Evolutionary conservation across 306 rosid genomes (phyloP), one percentile per base, ranked within the genome.

Genomic region (Trifolium repens): DNA sequence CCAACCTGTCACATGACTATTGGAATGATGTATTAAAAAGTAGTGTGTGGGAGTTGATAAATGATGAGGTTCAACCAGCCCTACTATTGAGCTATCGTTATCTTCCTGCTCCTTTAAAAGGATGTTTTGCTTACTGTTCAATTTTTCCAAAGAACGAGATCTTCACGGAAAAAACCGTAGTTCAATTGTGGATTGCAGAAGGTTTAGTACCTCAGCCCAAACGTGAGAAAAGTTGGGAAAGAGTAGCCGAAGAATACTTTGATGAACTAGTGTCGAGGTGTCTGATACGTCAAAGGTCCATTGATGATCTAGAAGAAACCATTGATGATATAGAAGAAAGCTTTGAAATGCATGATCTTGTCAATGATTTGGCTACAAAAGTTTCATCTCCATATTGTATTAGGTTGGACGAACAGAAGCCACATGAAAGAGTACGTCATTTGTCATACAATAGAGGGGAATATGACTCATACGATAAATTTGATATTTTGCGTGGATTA

Each of bases 91-190:
- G 72, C 17, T 67, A 67, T 7, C 55, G 5, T 13, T 67, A 22
- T 43, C 72, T 67, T 43, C 37, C 72, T 0, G 39, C 55, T 67
- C 19, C 39, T 22, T 82, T 73, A 46, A 67, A 77, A 55, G 10
- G 69, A 16, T 77, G 74, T 8, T 67, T 77, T 55, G 58, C 80
- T 3, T 43, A 68, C 30, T 61, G 67, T 32, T 61, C 67, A 30
- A 7, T 30, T 32, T 61, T 61, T 15, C 67, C 67, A 1, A 61
- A 61, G 24, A 61, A 61, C 44, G 34, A 44, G 0, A 14, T 32
- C 5, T 61, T 61, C 1, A 1, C 1, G 10, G 34, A 61, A 61
- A 61, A 15, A 11, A 14, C 0, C 24, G 24, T 61, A 35, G 67
- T 61, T 61, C 67, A 61, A 0, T 14, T 61, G 67, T 61, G 67